phyloP scores from a whole-genome alignment of 2,329 filamentous ascomycete species.

The Lachnellula suecica region DNA sequence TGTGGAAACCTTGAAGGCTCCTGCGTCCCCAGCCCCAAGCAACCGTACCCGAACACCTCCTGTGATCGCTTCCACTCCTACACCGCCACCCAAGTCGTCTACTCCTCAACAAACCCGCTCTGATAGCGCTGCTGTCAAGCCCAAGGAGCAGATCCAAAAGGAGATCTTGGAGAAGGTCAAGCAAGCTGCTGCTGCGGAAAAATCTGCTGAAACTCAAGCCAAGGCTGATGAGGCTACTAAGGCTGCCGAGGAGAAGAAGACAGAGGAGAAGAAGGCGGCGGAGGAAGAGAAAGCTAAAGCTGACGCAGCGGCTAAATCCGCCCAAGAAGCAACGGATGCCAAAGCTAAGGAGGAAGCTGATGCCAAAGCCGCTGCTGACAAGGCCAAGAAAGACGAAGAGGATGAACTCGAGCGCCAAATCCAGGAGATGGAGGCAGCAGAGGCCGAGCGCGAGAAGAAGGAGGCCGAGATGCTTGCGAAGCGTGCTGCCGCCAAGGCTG shows the following conservation, averaged over 20 bases:
- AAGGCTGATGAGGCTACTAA: constrained; percentile 33
- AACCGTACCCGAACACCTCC: constrained; percentile 56
- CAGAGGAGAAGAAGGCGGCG: constrained; percentile 35
- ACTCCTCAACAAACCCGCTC: constrained; percentile 67
- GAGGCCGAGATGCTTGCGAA: constrained; percentile 34
- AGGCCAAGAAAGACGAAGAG: constrained; percentile 43
- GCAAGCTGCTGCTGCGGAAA: constrained; percentile 35
- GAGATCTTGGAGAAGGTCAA: constrained; percentile 65
- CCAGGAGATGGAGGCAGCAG: constrained; percentile 51
- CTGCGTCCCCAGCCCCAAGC: constrained; percentile 55
- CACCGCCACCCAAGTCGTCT: constrained; percentile 74
- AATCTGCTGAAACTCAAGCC: constrained; percentile 32
- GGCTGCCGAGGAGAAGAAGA: constrained; percentile 30
- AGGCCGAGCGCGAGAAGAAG: constrained; percentile 31
- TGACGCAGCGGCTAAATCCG: constrained; percentile 34
- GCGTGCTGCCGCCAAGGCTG: constrained; percentile 36
- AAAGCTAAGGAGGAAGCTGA: constrained; percentile 36
- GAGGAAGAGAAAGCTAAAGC: constrained; percentile 36
- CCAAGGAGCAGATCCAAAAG: constrained; percentile 76
- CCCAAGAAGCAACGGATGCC: constrained; percentile 35
- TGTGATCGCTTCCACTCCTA: constrained; percentile 72
- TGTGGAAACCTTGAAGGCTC: constrained; percentile 63
- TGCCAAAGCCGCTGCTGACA: constrained; percentile 31
- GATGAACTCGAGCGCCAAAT: constrained; percentile 61
- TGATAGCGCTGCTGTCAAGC: constrained; percentile 71